Evolutionary conservation across 441 rosid genomes (phyloP).

Genomic region (Kokia cookei): DNA sequence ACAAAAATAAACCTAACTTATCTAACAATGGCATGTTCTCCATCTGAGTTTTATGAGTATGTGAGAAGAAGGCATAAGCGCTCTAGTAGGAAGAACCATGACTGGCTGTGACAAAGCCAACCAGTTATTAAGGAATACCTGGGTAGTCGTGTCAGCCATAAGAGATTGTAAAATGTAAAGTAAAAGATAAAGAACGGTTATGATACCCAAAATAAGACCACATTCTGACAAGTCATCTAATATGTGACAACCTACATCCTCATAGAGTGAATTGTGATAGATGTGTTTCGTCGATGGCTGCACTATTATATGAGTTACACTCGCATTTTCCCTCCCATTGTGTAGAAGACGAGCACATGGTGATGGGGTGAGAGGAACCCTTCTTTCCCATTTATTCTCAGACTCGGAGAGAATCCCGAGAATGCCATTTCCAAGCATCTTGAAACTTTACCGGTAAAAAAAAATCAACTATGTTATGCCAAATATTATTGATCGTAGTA

Average conservation of each 20-base stretch:
- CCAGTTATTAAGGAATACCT: neutral
- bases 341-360: conserved; percentile 84
- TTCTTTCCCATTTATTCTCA: conserved; percentile 84
- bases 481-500: too few relatives aligned
- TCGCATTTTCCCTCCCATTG: conserved; percentile 56
- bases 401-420: conserved; percentile 79
- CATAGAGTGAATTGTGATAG: conserved; percentile 51
- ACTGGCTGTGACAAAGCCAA: conserved; percentile 44
- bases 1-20: conserved; percentile 36
- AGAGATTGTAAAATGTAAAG: neutral
- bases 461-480: neutral
- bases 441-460: neutral
- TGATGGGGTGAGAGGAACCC: conserved; percentile 77
- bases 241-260: conserved; percentile 57
- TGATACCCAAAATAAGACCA: conserved; percentile 66
- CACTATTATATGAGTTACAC: conserved; percentile 53
- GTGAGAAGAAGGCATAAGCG: conserved; percentile 87
- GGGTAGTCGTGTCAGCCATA: neutral
- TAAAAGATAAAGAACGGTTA: neutral
- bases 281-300: conserved; percentile 72
- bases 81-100: conserved; percentile 79
- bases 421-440: conserved; percentile 82
- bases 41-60: conserved; percentile 87
- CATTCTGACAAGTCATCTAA: conserved; percentile 66
- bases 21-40: conserved; percentile 88